Evolutionary conservation across 129 eudicot species (phyloP).

Genomic region (Centaurea solstitialis): DNA sequence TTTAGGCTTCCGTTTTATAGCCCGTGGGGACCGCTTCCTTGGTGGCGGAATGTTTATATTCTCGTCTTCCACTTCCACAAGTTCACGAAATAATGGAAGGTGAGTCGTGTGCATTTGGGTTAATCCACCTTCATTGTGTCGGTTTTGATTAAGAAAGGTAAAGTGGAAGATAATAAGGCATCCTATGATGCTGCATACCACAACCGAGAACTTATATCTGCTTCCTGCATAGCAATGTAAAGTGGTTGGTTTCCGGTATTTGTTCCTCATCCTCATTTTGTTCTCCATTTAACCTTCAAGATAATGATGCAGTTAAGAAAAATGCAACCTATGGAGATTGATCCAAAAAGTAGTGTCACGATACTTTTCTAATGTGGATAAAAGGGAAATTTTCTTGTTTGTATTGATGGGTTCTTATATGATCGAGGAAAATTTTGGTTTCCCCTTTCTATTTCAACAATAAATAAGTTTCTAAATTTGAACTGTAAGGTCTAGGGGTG

Average conservation of each 20-base stretch:
- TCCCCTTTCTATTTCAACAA: neutral
- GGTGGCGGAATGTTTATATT: conserved; percentile 85
- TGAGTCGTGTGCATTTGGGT: conserved; percentile 29
- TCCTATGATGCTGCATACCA: conserved; percentile 67
- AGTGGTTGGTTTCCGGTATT: conserved; percentile 84
- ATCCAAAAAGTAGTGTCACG: conserved; percentile 45
- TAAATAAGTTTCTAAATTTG: neutral
- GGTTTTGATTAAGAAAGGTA: conserved; percentile 50
- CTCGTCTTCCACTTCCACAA: conserved; percentile 87
- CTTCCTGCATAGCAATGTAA: conserved; percentile 85
- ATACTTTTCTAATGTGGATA: conserved; percentile 5
- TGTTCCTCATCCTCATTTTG: conserved; percentile 86
- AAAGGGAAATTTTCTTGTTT: conserved; percentile 1
- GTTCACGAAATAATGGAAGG: conserved; percentile 63
- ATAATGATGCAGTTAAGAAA: conserved; percentile 57
- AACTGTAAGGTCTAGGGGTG: conserved; percentile 2
- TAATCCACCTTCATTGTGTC: conserved; percentile 29
- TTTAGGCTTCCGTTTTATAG: conserved; percentile 76
- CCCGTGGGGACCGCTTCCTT: conserved; percentile 93
- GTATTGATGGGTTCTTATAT: neutral
- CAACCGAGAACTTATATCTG: conserved; percentile 59
- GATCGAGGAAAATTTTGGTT: conserved; percentile 5
- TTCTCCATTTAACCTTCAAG: conserved; percentile 65
- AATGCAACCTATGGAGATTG: conserved; percentile 54
- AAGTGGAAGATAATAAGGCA: conserved; percentile 65